These are phyloP conservation scores for Aspergillus aculeatinus DNA, from an alignment of 2,329 filamentous ascomycete species.

Conservation along the genomic window DNA sequence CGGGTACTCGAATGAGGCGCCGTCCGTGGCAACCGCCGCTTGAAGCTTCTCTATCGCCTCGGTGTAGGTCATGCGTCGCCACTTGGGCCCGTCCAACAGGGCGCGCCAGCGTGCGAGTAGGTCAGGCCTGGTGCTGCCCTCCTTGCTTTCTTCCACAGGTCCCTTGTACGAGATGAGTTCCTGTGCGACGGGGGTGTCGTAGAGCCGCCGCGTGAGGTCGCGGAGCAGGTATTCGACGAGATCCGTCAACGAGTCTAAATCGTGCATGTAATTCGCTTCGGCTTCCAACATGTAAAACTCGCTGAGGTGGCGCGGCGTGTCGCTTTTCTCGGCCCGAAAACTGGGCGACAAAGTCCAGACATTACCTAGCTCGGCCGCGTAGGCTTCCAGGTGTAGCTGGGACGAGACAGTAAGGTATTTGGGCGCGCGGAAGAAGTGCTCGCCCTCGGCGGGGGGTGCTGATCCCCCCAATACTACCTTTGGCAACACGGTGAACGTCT, in stretches of 20 bases:
- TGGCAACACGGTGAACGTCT: constrained; percentile 75
- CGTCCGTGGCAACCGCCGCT: constrained; percentile 52
- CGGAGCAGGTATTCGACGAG: constrained; percentile 78
- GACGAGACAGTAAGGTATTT: constrained; percentile 96
- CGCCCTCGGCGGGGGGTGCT: constrained; percentile 34
- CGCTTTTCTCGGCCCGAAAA: constrained; percentile 89
- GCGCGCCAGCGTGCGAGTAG: constrained; percentile 72
- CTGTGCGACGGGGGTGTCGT: constrained; percentile 51
- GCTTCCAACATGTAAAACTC: constrained; percentile 99
- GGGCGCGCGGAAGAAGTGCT: constrained; percentile 75
- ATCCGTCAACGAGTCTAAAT: constrained; percentile 70
- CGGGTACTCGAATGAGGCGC: constrained; percentile 61
- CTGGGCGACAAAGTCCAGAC: constrained; percentile 95
- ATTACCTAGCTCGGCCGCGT: constrained; percentile 81
- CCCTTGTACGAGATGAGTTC: constrained; percentile 55
- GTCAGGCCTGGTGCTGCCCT: constrained; percentile 37
- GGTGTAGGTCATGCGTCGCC: constrained; percentile 81
- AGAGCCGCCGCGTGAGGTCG: constrained; percentile 52
- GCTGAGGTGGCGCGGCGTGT: constrained; percentile 88
- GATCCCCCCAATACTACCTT: constrained; percentile 30
- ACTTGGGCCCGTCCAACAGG: constrained; percentile 56
- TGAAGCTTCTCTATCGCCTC: constrained; percentile 71
- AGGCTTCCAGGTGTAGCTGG: constrained; percentile 89
- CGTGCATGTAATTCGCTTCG: constrained; percentile 75
- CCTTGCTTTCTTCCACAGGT: constrained; percentile 42